Base-by-base conservation (phyloP, 2,329 filamentous ascomycete genomes). In the Tolypocladium endophyticum region DNA sequence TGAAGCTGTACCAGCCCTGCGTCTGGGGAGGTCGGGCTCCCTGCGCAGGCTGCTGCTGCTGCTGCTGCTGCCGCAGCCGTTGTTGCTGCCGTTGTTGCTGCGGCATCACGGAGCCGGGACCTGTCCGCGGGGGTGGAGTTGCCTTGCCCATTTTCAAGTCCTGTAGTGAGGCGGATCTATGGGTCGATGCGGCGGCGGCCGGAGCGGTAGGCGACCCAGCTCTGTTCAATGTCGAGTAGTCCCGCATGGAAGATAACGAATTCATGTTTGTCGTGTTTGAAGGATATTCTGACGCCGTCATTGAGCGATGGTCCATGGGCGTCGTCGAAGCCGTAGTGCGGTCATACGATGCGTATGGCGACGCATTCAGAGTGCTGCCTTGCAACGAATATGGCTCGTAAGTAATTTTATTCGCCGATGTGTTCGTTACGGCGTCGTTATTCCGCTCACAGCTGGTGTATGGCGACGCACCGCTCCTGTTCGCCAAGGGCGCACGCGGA, bases 371-470 rank as follows among this genome's bases (percentile, higher is more conserved):
- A 0, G 63, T 59, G 33, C 58, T 63, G 35, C 59, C 66, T n/a
- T 62, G 67, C n/a, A 69, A 71, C n/a, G 69, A 62, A 58, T 72
- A 70, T 12, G 74, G 70, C 55, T 77, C 63, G 62, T 73, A 67
- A 9, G 63, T 63, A 16, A 69, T 64, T 38, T 66, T 68, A 12
- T 61, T 60, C 28, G 61, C 52, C 36, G 57, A 11, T 1, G 57
- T 50, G n/a, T 56, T 56, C 30, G 57, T 16, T 8, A 57, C 39
- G 20, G 56, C 45, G 33, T 69, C 56, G 16, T 56, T 36, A 53
- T 59, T 65, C 55, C 62, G 63, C 8, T 64, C 64, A 45, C 67
- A 63, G 20, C 60, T 58, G n/a, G 64, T 62, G 41, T 69, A 69
- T 9, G 59, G 55, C 12, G 64, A 59, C 43, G 61, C 57, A 11